phyloP scores from a whole-genome alignment of 2,329 filamentous ascomycete species.

The Moelleriella libera region DNA sequence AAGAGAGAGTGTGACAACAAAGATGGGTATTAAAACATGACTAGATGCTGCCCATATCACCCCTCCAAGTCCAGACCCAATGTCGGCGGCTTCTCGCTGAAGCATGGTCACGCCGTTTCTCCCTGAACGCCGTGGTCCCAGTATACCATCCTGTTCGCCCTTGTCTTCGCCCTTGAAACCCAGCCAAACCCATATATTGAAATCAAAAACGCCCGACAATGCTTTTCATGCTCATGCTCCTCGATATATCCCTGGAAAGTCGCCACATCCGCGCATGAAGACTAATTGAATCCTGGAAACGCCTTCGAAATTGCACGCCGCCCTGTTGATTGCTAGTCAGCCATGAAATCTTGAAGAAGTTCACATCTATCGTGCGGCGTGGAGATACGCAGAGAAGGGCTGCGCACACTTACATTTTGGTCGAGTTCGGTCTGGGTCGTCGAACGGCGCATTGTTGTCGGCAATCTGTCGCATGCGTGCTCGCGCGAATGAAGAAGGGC shows the following conservation, averaged over 20 bases:
- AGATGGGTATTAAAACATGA: neutral
- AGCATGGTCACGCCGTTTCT: neutral
- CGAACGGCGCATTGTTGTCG: slow-evolving; percentile 25
- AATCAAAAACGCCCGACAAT: neutral
- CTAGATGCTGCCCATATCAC: neutral
- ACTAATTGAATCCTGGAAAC: slow-evolving; percentile 4
- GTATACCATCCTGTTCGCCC: neutral
- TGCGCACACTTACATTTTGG: slow-evolving; percentile 21
- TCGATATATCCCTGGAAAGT: neutral
- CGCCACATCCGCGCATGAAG: neutral
- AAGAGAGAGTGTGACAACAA: neutral
- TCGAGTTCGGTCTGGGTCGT: slow-evolving; percentile 24
- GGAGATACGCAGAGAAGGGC: too few species aligned
- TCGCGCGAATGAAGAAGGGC: slow-evolving; percentile 28
- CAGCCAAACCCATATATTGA: neutral
- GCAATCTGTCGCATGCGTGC: slow-evolving; percentile 29
- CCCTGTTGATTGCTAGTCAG: neutral
- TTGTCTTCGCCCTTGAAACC: neutral
- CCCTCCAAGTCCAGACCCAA: neutral
- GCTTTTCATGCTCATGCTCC: neutral
- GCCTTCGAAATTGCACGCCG: slow-evolving; percentile 5
- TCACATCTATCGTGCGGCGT: too few species aligned
- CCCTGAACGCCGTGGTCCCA: neutral
- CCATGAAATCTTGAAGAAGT: too few species aligned
- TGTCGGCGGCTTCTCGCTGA: neutral